phyloP scores from a whole-genome alignment of 495 filamentous ascomycete species.

The Hyaloscypha bicolor region DNA sequence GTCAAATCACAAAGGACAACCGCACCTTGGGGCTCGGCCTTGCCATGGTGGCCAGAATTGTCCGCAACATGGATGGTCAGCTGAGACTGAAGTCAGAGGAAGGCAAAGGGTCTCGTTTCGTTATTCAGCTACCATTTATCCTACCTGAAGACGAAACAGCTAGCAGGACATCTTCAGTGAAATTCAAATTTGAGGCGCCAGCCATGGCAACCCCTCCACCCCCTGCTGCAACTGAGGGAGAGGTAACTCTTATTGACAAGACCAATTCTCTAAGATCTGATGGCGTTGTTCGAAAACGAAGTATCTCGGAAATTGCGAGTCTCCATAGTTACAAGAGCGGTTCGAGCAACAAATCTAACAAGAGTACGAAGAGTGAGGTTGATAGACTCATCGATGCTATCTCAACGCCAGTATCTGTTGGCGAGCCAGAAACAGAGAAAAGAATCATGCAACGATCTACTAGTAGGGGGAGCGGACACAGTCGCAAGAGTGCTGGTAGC shows the following conservation, averaged over 20 bases:
- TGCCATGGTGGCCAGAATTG: slow-evolving; percentile 80
- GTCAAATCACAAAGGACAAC: slow-evolving; percentile 31
- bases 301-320: slow-evolving; percentile 46
- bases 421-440: slow-evolving; percentile 41
- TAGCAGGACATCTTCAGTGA: not conserved
- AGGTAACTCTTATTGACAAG: slow-evolving; percentile 60
- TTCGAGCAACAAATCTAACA: slow-evolving; percentile 51
- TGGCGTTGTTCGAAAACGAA: slow-evolving; percentile 33
- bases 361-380: slow-evolving; percentile 66
- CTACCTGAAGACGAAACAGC: slow-evolving; percentile 51
- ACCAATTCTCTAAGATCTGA: slow-evolving; percentile 32
- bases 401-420: slow-evolving; percentile 56
- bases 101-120: slow-evolving; percentile 82
- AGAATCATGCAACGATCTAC: slow-evolving; percentile 41
- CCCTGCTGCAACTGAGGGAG: slow-evolving; percentile 43
- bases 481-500: slow-evolving; percentile 21
- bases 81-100: slow-evolving; percentile 84
- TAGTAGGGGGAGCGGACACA: slow-evolving; percentile 30
- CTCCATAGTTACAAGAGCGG: slow-evolving; percentile 55
- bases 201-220: slow-evolving; percentile 32
- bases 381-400: slow-evolving; percentile 78
- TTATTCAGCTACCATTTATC: slow-evolving; percentile 70
- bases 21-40: slow-evolving; percentile 76
- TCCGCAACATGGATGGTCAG: slow-evolving; percentile 91
- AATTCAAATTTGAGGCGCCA: slow-evolving; percentile 7